Evolutionary conservation across 345 rosid genomes (phyloP), one percentile per base, ranked within the genome.

Genomic region (Heritiera littoralis): DNA sequence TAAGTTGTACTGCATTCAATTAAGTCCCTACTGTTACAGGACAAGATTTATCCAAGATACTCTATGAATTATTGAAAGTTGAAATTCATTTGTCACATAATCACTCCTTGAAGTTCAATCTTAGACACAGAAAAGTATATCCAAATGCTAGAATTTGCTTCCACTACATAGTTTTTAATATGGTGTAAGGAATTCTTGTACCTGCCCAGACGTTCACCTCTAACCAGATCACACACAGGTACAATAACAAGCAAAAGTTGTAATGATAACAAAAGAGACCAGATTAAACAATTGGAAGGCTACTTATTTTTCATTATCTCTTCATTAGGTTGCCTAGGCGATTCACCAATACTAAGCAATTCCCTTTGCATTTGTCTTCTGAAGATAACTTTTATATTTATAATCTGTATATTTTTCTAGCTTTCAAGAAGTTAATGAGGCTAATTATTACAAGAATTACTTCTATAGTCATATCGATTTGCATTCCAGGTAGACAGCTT

Each of bases 1-100:
- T 85, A 80, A 80, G 86, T 6, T 28, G 2, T 17, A 9, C 7
- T 40, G n/a, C 8, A 15, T 18, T n/a, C 45, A 15, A 38, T 17
- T 14, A 38, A 38, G 9, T 11, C 4, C 68, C 35, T 7, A 15
- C 9, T 38, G 9, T 64, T 14, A 14, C 5, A 64, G 2, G 32
- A 64, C 9, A n/a, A 64, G 17, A 64, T 41, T 17, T 0, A 15
- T 9, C 49, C 51, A 41, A 35, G 49, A 66, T 32, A 54, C 6
- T 35, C 38, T 58, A 15, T 10, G 13, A 79, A 14, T 51, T 20
- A 10, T n/a, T 10, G 43, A 11, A n/a, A 2, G 3, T 4, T 41
- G 43, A 41, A 41, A 41, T 41, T 41, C 43, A 41, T 41, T 41
- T 4, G 43, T 41, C 43, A 2, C 43, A 41, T 41, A 4, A 3